phyloP scores from a whole-genome alignment of 2,329 filamentous ascomycete species.

The Didymosphaeria variabile region DNA sequence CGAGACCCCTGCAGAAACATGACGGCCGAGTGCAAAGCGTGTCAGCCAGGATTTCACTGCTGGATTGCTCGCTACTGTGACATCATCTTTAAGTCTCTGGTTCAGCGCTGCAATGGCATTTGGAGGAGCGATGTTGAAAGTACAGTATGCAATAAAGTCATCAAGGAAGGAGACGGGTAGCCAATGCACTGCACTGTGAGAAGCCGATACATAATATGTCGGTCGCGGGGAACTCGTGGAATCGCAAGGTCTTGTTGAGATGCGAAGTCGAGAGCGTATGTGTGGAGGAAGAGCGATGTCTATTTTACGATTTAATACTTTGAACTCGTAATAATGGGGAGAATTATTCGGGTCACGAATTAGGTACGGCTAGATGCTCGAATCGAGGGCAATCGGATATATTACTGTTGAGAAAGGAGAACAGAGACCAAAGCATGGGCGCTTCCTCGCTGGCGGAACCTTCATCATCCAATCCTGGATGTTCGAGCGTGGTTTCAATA shows the following conservation, averaged over 20 bases:
- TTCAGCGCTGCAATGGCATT: constrained; percentile 31
- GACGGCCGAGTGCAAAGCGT: constrained; percentile 26
- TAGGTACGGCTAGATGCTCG: constrained; percentile 7
- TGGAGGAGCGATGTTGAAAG: constrained; percentile 34
- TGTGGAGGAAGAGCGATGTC: constrained; percentile 35
- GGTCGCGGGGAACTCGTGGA: constrained; percentile 25
- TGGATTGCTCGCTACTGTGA: constrained; percentile 7
- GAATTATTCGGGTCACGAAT: constrained; percentile 32
- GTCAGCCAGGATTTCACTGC: constrained; percentile 35
- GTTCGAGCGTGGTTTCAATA: constrained; percentile 23
- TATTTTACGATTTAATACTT: constrained; percentile 33
- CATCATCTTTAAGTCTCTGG: constrained; percentile 21
- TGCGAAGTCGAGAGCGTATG: constrained; percentile 24
- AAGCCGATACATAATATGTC: constrained; percentile 12
- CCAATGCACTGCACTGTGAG: constrained; percentile 11
- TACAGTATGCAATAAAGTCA: constrained; percentile 29
- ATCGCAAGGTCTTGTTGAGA: constrained; percentile 16
- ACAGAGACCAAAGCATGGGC: constrained; percentile 22
- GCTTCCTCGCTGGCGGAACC: background rate
- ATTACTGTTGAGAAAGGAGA: constrained; percentile 14
- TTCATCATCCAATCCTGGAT: constrained; percentile 20
- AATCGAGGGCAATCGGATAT: background rate
- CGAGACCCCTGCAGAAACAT: background rate
- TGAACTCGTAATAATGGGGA: constrained; percentile 26
- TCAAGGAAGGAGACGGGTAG: constrained; percentile 35